phyloP scores from a whole-genome alignment of 345 rosid species.

The Melaleuca alternifolia region DNA sequence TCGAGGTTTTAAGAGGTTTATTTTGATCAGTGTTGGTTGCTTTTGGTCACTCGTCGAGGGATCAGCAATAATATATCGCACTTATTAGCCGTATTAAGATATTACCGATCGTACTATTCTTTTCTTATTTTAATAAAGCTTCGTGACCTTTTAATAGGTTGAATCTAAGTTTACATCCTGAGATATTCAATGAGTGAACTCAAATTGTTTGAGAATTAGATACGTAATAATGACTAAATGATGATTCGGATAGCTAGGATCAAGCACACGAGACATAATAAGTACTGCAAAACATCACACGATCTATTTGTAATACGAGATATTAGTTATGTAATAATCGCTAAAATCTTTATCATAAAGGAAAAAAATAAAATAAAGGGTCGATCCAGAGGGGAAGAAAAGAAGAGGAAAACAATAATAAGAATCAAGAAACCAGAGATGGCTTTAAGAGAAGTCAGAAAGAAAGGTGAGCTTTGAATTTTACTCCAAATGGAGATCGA shows the following conservation, averaged over 20 bases:
- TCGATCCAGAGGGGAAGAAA: too few relatives aligned
- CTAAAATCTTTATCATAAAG: too few relatives aligned
- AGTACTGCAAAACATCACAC: too few relatives aligned
- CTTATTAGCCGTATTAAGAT: not conserved
- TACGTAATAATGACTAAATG: not conserved
- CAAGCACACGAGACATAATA: not conserved
- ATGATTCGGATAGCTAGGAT: not conserved
- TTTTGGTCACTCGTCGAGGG: not conserved
- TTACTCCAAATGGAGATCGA: not conserved
- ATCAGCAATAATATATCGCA: fast-evolving
- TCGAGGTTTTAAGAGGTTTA: not conserved
- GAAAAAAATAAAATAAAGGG: too few relatives aligned
- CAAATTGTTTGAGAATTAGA: not conserved
- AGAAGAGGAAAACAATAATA: too few relatives aligned
- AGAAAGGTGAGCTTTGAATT: not conserved
- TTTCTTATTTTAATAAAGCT: not conserved
- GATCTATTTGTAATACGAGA: not conserved
- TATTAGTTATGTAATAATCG: too few relatives aligned
- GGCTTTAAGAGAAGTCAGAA: not conserved
- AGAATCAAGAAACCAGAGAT: not conserved
- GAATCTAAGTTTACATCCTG: not conserved
- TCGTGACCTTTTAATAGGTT: not conserved
- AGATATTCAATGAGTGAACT: not conserved
- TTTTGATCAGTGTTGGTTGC: not conserved
- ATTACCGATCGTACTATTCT: not conserved